Percentiles rank a stretch among this genome's conserved stretches.
Evolutionary conservation across 192 early-diverging fungal species (phyloP).

Genomic region (Coemansia erecta): DNA sequence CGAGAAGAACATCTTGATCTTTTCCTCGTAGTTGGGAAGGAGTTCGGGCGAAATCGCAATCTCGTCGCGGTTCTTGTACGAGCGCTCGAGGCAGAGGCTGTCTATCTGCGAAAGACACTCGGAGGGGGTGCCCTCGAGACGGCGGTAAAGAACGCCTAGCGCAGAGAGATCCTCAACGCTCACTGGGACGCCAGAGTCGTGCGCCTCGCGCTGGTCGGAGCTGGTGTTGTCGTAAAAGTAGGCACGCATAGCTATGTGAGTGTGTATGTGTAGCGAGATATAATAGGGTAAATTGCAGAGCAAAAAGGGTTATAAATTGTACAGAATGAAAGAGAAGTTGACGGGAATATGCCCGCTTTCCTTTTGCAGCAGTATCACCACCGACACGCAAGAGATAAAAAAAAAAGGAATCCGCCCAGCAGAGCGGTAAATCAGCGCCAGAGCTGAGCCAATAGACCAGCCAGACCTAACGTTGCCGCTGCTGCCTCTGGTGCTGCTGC

Average conservation of each 20-base stretch:
- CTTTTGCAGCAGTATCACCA: too few relatives aligned
- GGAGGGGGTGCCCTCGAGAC: conserved; percentile 51
- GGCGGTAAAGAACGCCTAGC: conserved; percentile 77
- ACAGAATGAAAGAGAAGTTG: too few relatives aligned
- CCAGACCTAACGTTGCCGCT: neutral
- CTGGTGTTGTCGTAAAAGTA: conserved; percentile 70
- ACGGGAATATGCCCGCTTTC: neutral
- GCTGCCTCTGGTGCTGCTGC: conserved; percentile 1
- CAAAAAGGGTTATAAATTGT: neutral
- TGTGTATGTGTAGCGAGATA: neutral
- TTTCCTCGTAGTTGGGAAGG: conserved; percentile 87
- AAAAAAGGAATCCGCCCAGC: too few relatives aligned
- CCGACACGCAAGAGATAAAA: neutral
- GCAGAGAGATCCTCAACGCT: conserved; percentile 62
- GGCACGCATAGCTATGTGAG: conserved; percentile 61
- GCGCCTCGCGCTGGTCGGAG: conserved; percentile 74
- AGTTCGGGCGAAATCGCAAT: conserved; percentile 77
- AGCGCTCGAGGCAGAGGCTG: conserved; percentile 65
- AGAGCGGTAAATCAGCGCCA: too few relatives aligned
- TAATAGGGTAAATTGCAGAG: neutral
- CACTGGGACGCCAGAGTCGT: conserved; percentile 69
- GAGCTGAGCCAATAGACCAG: too few relatives aligned
- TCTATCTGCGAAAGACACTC: conserved; percentile 65
- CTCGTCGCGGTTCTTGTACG: conserved; percentile 92
- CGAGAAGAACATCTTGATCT: conserved; percentile 88